These are phyloP conservation scores for Trametes sanguinea DNA, from an alignment of 768 basidiomycete genomes.

Conservation along the genomic window DNA sequence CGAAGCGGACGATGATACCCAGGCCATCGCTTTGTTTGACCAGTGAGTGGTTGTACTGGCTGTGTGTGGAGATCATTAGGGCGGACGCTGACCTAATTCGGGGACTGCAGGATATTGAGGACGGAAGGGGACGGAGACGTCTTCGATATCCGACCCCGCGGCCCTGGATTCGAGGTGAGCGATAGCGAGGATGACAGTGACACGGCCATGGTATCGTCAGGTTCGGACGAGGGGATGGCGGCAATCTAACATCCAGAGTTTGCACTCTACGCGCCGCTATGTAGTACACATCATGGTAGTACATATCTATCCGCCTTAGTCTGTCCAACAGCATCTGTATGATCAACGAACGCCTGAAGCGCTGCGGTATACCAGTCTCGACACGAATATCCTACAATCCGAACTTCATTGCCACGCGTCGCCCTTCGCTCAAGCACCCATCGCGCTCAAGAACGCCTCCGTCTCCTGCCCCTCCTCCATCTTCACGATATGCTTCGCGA, in stretches of 20 bases:
- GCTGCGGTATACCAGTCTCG: no score
- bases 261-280: no score
- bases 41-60: slow-evolving; percentile 46
- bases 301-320: no score
- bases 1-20: slow-evolving; percentile 43
- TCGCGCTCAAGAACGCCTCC: slow-evolving; percentile 43
- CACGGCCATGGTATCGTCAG: slow-evolving; percentile 9
- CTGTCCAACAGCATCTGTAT: no score
- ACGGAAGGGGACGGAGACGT: slow-evolving; percentile 60
- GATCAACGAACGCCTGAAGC: no score
- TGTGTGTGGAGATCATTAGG: slow-evolving; percentile 7
- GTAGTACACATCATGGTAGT: no score
- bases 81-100: not conserved
- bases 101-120: slow-evolving; percentile 51
- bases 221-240: not conserved
- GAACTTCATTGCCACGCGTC: no score
- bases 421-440: slow-evolving; percentile 27
- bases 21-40: slow-evolving; percentile 69
- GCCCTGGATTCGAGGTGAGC: not conserved
- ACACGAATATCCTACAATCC: no score
- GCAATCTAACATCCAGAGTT: no score
- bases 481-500: slow-evolving; percentile 48
- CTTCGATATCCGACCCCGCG: slow-evolving; percentile 45
- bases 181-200: slow-evolving; percentile 32
- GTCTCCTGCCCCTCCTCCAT: slow-evolving; percentile 57